These are phyloP conservation scores for Myxozyma vanderwaltii DNA, from an alignment of 805 yeast genomes.

Conservation along the genomic window DNA sequence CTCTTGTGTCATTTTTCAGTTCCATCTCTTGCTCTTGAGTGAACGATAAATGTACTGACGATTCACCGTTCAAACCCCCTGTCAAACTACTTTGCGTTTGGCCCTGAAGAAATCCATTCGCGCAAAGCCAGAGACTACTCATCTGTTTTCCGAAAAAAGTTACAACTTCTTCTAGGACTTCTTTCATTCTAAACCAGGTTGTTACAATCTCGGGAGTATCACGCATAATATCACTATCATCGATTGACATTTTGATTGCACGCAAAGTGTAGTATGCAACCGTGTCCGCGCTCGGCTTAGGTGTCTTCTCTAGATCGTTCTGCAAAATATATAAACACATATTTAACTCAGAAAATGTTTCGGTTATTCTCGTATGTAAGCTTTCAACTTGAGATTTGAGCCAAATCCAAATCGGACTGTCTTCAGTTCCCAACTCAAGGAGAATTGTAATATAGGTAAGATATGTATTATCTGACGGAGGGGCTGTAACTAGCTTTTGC, in stretches of 20 bases:
- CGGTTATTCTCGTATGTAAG: constrained; percentile 47
- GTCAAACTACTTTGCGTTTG: constrained; percentile 49
- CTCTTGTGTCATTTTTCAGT: constrained; percentile 47
- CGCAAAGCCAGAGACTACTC: constrained; percentile 55
- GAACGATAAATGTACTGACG: constrained; percentile 47
- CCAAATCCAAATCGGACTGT: constrained; percentile 68
- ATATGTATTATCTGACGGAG: constrained; percentile 39
- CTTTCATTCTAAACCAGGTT: constrained; percentile 57
- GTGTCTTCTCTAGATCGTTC: constrained; percentile 14
- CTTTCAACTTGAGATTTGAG: constrained; percentile 52
- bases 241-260: constrained; percentile 15
- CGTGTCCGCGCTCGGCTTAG: neutral
- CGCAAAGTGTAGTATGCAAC: constrained; percentile 11
- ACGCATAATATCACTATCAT: constrained; percentile 36
- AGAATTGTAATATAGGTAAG: constrained; percentile 45
- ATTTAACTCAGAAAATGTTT: constrained; percentile 46
- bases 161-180: constrained; percentile 48
- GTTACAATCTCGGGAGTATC: constrained; percentile 61
- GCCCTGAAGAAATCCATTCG: constrained; percentile 58
- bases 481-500: constrained; percentile 47
- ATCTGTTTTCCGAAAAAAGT: constrained; percentile 46
- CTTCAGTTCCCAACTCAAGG: constrained; percentile 62
- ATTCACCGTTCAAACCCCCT: constrained; percentile 47
- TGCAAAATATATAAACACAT: constrained; percentile 26
- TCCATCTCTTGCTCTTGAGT: constrained; percentile 49